Conservation (phyloP, 73 alveolate genomes). For the Breviolum minutum region DNA sequence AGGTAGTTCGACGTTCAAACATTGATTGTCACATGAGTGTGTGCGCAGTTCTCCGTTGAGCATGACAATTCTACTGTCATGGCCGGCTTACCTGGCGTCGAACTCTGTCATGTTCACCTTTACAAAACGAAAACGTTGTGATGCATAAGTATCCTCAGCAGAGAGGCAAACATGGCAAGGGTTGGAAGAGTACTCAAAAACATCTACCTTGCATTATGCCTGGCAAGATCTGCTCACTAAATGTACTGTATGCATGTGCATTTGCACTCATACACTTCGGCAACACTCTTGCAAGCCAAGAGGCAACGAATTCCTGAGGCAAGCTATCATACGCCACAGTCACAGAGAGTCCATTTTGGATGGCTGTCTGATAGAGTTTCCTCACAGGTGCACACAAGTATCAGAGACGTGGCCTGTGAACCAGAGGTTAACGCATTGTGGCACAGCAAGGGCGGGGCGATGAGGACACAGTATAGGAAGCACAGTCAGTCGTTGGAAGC, state of each 20-base stretch:
- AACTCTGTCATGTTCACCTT: slow-evolving; percentile 57
- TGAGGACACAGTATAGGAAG: too few species aligned
- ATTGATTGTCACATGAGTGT: too few species aligned
- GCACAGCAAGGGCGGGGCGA: too few species aligned
- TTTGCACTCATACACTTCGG: too few species aligned
- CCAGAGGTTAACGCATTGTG: not conserved
- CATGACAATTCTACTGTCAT: too few species aligned
- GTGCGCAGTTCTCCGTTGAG: not conserved
- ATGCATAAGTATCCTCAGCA: slow-evolving; percentile 50
- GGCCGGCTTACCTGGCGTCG: slow-evolving; percentile 11
- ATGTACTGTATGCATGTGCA: too few species aligned
- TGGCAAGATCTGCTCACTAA: too few species aligned
- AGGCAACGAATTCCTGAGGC: slow-evolving; percentile 41
- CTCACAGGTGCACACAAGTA: not conserved
- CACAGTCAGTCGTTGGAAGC: not conserved
- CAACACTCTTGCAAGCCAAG: not conserved
- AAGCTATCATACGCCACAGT: slow-evolving; percentile 15
- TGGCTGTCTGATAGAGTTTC: slow-evolving; percentile 47
- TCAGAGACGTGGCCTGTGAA: not conserved
- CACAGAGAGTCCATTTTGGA: slow-evolving; percentile 38
- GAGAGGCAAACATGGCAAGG: too few species aligned
- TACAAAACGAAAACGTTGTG: slow-evolving; percentile 38
- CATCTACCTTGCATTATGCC: too few species aligned
- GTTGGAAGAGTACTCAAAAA: too few species aligned
- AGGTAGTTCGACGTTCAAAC: too few species aligned